These are phyloP conservation scores for Boletus chippewaensis DNA, from an alignment of 1,284 basidiomycete genomes.

Conservation along the genomic window DNA sequence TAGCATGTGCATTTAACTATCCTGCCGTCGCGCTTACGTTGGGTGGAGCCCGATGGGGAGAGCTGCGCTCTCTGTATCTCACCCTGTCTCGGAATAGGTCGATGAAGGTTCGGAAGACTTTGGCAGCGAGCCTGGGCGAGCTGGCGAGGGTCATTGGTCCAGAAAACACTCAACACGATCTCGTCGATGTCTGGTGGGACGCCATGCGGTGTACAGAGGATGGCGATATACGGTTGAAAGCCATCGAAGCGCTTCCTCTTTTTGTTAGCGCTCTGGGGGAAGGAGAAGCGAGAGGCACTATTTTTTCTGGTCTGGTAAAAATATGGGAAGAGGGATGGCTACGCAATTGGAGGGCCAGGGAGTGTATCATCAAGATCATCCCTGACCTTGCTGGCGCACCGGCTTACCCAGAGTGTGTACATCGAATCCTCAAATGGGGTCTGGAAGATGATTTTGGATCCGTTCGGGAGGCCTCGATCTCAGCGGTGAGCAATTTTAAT, in stretches of 20 bases:
- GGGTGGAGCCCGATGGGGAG: constrained; percentile 71
- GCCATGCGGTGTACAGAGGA: constrained; percentile 52
- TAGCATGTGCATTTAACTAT: constrained; percentile 92
- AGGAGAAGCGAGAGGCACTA: constrained; percentile 41
- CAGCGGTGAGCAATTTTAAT: constrained; percentile 20
- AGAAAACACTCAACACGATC: constrained; percentile 61
- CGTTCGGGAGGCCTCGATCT: constrained; percentile 76
- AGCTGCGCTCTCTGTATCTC: constrained; percentile 66
- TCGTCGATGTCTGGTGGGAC: constrained; percentile 71
- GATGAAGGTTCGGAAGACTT: constrained; percentile 63
- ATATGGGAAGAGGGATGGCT: constrained; percentile 60
- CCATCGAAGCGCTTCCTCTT: constrained; percentile 54
- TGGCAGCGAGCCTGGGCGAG: constrained; percentile 87
- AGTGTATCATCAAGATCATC: constrained; percentile 58
- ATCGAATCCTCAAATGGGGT: constrained; percentile 53
- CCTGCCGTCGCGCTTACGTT: constrained; percentile 88
- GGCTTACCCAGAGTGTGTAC: constrained; percentile 30
- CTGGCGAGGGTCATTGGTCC: constrained; percentile 81
- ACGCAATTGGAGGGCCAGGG: constrained; percentile 80
- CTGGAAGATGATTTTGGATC: constrained; percentile 78
- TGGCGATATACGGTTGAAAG: constrained; percentile 65
- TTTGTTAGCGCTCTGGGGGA: constrained; percentile 53
- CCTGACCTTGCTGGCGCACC: constrained; percentile 34
- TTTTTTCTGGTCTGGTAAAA: constrained; percentile 50
- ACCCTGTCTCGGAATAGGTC: constrained; percentile 55